Base-by-base conservation (phyloP, 352 stramenopile genomes). In the Thalassiosira livingstoniorum region DNA sequence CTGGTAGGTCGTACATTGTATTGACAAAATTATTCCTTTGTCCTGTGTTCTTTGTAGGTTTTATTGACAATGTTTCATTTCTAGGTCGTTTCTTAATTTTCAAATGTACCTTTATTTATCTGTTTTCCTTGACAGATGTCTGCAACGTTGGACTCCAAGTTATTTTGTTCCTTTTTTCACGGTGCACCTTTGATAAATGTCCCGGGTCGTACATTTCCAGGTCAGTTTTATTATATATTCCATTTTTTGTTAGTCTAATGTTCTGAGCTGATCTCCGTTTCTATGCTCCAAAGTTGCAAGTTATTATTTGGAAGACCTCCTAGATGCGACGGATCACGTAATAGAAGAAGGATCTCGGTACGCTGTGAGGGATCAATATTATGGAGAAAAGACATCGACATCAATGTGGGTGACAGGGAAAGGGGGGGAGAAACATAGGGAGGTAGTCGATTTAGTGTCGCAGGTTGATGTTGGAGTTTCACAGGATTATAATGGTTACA, bases 161-260 rank as follows among this genome's bases (percentile, higher is more conserved):
- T 99, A 79, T 99, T 99, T 82, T 98, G 95, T 29, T 95, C 93
- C 3, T 99, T 99, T 83, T 99, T 99, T 86, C 97, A 99, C 83
- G 95, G 98, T 83, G 97, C 97, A 3, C 97, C 96, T 7, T 98
- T 99, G 61, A 98, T 99, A 78, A 98, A 97, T 86, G 99, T 99
- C 66, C 98, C 98, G 13, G 98, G 97, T 5, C 91, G 97, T 39
- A 92, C 87, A 65, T 92, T 82, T 60, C 82, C 83, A 31, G 91
- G 99, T 5, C 97, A 99, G 77, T 98, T 99, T 73, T 92, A 98
- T 63, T 99, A 99, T 88, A 4, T 27, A 27, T 60, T 29, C 25
- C 4, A n/a, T 27, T 29, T 60, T 27, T 51, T 51, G 18, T 51
- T 51, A 51, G 7, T 18, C 18, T 18, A 51, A 18, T 18, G 7